These are phyloP conservation scores for Piper betle DNA, from an alignment of 164 flowering plant species.

Conservation along the genomic window DNA sequence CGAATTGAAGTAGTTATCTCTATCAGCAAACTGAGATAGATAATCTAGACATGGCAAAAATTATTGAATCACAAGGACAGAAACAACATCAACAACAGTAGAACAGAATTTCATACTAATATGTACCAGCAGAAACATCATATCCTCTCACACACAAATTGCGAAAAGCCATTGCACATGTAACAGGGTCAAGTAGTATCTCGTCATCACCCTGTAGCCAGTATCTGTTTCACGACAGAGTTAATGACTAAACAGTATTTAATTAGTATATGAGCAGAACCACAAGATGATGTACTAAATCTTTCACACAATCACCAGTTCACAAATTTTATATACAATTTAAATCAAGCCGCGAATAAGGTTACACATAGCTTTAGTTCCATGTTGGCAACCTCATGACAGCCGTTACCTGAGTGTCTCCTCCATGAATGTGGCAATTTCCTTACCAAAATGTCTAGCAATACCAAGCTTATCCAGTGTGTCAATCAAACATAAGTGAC, in stretches of 20 bases:
- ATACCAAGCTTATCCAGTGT: constrained; percentile 59
- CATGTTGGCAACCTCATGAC: not conserved
- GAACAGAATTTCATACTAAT: not conserved
- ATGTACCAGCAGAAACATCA: constrained; percentile 50
- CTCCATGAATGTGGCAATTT: constrained; percentile 43
- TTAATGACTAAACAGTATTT: constrained; percentile 1
- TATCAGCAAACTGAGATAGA: constrained; percentile 20
- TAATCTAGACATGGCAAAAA: constrained; percentile 25
- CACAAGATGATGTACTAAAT: too few species aligned
- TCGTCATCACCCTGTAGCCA: constrained; percentile 71
- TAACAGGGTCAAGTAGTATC: constrained; percentile 36
- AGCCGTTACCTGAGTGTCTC: constrained; percentile 47
- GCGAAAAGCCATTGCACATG: constrained; percentile 71
- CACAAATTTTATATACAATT: too few species aligned
- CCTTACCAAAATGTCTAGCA: constrained; percentile 45
- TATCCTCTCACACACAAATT: constrained; percentile 53
- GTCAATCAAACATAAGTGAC: constrained; percentile 52
- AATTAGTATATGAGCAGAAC: too few species aligned
- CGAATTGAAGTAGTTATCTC: constrained; percentile 8
- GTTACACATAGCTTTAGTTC: not conserved
- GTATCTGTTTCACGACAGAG: constrained; percentile 25
- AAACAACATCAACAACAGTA: not conserved
- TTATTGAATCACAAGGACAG: not conserved
- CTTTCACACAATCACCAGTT: too few species aligned
- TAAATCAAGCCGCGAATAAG: too few species aligned